Percentiles rank a stretch among this genome's conserved stretches.
phyloP scores from a whole-genome alignment of 306 rosid species.

The Trifolium pratense region DNA sequence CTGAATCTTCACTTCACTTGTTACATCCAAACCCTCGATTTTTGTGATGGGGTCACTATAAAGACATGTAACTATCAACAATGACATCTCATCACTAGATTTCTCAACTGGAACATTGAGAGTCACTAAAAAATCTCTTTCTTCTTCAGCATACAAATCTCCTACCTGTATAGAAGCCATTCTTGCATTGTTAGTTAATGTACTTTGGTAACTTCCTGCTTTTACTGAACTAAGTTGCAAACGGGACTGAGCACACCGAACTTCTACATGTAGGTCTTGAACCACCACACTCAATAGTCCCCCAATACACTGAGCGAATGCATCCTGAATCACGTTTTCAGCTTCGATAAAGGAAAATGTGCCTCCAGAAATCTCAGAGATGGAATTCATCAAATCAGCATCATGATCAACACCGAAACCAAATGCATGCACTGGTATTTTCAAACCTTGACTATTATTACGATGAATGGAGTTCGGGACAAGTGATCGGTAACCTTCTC shows the following conservation, averaged over 20 bases:
- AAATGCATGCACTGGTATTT: slow-evolving; percentile 86
- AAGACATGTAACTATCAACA: slow-evolving; percentile 61
- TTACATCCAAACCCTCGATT: slow-evolving; percentile 51
- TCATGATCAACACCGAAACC: slow-evolving; percentile 95
- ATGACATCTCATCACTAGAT: slow-evolving; percentile 58
- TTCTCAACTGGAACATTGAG: slow-evolving; percentile 71
- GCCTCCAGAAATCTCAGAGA: slow-evolving; percentile 91
- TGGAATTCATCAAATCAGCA: slow-evolving; percentile 75
- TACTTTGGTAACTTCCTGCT: slow-evolving; percentile 80
- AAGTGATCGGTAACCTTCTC: slow-evolving; percentile 59
- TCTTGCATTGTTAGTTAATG: slow-evolving; percentile 56
- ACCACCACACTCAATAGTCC: slow-evolving; percentile 94
- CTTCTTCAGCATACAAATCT: slow-evolving; percentile 92
- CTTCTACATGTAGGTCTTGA: slow-evolving; percentile 71
- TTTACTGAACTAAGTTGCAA: slow-evolving; percentile 65
- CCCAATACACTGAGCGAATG: slow-evolving; percentile 97
- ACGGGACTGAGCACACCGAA: slow-evolving; percentile 62
- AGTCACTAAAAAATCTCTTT: slow-evolving; percentile 81
- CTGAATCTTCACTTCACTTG: slow-evolving; percentile 68
- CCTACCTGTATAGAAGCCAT: slow-evolving; percentile 73
- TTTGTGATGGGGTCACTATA: slow-evolving; percentile 73
- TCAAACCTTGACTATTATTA: slow-evolving; percentile 55
- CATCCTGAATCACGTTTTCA: slow-evolving; percentile 90
- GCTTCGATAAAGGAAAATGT: slow-evolving; percentile 94
- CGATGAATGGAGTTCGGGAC: slow-evolving; percentile 66